phyloP scores from a whole-genome alignment of 2,329 filamentous ascomycete species.

The Epichloe sibirici region DNA sequence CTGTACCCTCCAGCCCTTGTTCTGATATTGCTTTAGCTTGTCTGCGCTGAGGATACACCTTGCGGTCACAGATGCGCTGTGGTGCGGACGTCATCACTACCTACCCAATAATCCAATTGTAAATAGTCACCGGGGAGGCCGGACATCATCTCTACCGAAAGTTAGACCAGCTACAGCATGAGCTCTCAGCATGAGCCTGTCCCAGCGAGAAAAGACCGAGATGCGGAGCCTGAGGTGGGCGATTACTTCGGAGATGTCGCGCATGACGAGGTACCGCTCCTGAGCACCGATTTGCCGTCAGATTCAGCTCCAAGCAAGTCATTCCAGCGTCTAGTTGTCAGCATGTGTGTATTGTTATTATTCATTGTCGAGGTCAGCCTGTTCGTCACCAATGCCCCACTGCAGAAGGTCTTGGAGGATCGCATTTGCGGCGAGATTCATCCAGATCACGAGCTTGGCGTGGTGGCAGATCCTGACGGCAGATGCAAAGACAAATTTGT shows the following conservation, averaged over 20 bases:
- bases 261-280: conserved; percentile 5
- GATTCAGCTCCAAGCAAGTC: conserved; percentile 13
- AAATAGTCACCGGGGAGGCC: neutral
- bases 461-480: conserved; percentile 21
- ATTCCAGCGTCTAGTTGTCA: conserved; percentile 18
- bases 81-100: neutral
- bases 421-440: conserved; percentile 39
- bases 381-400: conserved; percentile 26
- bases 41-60: too few species aligned
- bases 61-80: neutral
- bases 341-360: conserved; percentile 25
- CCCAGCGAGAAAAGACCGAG: neutral
- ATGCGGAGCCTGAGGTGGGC: neutral
- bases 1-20: too few species aligned
- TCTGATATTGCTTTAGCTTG: too few species aligned
- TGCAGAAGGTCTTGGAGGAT: conserved; percentile 38
- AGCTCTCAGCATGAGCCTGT: neutral
- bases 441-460: conserved; percentile 24
- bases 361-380: conserved; percentile 31
- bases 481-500: conserved; percentile 38
- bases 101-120: neutral
- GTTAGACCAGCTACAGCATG: neutral
- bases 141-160: neutral
- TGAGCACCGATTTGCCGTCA: conserved; percentile 8
- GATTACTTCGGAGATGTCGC: neutral